phyloP scores from a whole-genome alignment of 345 rosid genomes.

The Brassica incana region DNA sequence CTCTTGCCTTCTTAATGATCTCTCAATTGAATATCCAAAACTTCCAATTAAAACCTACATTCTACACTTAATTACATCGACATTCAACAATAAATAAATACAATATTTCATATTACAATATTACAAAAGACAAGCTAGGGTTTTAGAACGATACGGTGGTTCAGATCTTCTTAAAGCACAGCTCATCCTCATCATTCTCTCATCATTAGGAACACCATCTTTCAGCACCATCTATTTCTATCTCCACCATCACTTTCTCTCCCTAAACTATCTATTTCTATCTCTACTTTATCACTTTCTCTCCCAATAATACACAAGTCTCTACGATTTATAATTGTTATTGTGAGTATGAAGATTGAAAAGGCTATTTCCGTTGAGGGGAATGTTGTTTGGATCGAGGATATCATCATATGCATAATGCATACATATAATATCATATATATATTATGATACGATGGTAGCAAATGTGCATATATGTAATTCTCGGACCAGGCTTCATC shows the following conservation, averaged over 20 bases:
- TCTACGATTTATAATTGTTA: neutral
- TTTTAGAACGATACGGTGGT: constrained; percentile 5
- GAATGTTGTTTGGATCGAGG: constrained; percentile 60
- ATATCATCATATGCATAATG: constrained; percentile 12
- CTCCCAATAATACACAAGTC: neutral
- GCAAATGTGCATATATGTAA: neutral
- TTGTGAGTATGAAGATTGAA: constrained; percentile 17
- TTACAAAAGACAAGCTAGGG: constrained; percentile 17
- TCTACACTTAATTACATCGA: neutral
- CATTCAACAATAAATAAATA: neutral
- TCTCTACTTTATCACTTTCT: constrained; percentile 18
- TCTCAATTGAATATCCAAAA: neutral
- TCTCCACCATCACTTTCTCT: constrained; percentile 7
- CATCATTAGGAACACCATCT: constrained; percentile 32
- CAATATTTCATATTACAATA: neutral
- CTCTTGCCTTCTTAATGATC: neutral
- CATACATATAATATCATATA: neutral
- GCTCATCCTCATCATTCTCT: constrained; percentile 25
- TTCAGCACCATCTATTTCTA: constrained; percentile 18
- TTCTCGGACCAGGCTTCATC: constrained; percentile 86
- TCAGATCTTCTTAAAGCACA: constrained; percentile 22
- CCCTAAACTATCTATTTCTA: constrained; percentile 3
- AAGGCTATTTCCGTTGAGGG: constrained; percentile 51
- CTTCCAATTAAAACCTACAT: neutral
- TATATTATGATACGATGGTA: too few relatives aligned